phyloP scores from a whole-genome alignment of 805 yeast species.

The Ogataea allantospora region DNA sequence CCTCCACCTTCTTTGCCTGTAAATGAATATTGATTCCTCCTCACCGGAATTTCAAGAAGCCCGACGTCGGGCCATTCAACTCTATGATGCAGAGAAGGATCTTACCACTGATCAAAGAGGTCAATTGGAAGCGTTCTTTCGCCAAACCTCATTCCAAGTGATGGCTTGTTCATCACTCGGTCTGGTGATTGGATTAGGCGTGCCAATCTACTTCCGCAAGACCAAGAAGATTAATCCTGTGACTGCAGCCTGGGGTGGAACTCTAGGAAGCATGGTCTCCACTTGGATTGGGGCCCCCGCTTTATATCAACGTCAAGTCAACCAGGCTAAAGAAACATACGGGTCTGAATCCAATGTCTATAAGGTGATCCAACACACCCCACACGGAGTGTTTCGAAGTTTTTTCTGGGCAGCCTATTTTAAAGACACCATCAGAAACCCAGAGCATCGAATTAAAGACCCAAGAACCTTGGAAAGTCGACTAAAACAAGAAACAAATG shows the following conservation, averaged over 20 bases:
- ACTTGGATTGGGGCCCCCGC: conserved; percentile 32
- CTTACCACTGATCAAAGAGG: conserved; percentile 42
- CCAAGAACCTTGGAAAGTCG: conserved; percentile 38
- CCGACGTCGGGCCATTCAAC: conserved; percentile 41
- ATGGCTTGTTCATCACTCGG: conserved; percentile 23
- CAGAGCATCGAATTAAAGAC: conserved; percentile 51
- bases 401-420: conserved; percentile 52
- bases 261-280: conserved; percentile 34
- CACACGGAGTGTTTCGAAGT: conserved; percentile 28
- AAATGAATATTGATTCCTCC: conserved; percentile 10
- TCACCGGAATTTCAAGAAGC: conserved; percentile 34
- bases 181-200: conserved; percentile 40
- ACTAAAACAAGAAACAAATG: neutral
- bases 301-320: conserved; percentile 31
- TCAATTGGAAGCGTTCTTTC: conserved; percentile 40
- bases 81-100: conserved; percentile 48
- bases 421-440: conserved; percentile 48
- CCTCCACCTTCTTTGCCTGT: neutral
- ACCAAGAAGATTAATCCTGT: conserved; percentile 39
- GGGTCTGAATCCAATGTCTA: conserved; percentile 26
- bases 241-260: conserved; percentile 41
- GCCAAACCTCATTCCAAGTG: conserved; percentile 37
- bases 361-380: conserved; percentile 24
- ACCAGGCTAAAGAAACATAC: conserved; percentile 30
- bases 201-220: conserved; percentile 41